These are phyloP conservation scores for Ensete ventricosum DNA, from an alignment of 176 grass and related monocot genomes.

Conservation along the genomic window DNA sequence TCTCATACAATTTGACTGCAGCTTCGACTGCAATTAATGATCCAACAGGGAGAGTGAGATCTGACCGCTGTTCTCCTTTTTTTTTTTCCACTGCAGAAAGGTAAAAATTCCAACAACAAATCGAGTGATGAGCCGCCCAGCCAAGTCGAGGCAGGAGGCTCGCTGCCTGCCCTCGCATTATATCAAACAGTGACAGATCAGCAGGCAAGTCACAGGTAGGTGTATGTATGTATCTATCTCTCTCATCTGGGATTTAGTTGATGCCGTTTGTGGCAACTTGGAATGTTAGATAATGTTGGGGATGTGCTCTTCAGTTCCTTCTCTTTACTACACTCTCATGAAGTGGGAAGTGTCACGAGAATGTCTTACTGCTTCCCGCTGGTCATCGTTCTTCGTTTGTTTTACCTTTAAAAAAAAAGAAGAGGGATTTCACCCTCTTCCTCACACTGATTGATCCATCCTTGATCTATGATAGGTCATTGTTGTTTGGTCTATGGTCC, in stretches of 20 bases:
- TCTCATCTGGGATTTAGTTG: too few species aligned
- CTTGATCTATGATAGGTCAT: not conserved
- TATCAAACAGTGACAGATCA: not conserved
- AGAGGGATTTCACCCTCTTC: not conserved
- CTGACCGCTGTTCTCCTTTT: not conserved
- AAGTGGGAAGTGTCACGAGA: not conserved
- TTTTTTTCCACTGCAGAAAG: too few species aligned
- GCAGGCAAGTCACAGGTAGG: too few species aligned
- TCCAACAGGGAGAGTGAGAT: too few species aligned
- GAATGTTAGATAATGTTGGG: not conserved
- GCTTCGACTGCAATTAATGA: not conserved
- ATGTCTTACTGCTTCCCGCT: not conserved
- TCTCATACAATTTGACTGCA: slow-evolving; percentile 2
- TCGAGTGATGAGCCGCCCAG: not conserved
- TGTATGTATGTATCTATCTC: too few species aligned
- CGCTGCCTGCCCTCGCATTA: not conserved
- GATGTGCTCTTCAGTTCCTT: not conserved
- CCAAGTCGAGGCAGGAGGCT: not conserved
- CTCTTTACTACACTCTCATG: not conserved
- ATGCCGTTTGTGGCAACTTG: not conserved
- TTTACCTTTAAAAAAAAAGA: not conserved
- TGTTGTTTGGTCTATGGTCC: not conserved
- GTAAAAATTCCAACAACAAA: too few species aligned
- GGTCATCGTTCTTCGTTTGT: not conserved
- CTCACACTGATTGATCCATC: not conserved